Percentiles rank a stretch among this genome's conserved stretches.
phyloP scores from a whole-genome alignment of 2,329 filamentous ascomycete genomes.

The Cladorrhinum sp. region DNA sequence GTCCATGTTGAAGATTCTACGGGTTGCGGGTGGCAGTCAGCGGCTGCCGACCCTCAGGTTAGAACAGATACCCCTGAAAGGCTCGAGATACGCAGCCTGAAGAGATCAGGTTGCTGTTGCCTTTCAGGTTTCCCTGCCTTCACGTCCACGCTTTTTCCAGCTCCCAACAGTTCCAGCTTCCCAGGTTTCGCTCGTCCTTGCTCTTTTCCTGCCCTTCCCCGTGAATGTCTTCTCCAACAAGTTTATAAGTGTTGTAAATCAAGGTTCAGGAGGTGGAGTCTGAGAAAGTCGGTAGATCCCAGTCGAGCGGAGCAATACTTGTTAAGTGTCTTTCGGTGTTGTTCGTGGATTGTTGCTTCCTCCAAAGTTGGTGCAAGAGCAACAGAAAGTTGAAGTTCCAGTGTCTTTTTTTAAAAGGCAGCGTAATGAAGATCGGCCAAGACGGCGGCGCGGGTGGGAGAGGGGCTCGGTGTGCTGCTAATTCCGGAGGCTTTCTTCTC shows the following conservation, averaged over 20 bases:
- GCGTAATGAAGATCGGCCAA: neutral
- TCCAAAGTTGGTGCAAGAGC: neutral
- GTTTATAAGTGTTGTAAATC: neutral
- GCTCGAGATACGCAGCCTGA: neutral
- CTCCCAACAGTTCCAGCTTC: too few relatives aligned
- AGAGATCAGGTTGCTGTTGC: neutral
- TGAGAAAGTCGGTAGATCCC: neutral
- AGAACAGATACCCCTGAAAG: conserved; percentile 4
- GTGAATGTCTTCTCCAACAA: too few relatives aligned
- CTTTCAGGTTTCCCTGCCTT: neutral
- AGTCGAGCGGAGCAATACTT: neutral
- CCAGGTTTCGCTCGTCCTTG: neutral
- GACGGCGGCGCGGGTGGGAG: neutral
- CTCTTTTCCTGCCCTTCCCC: neutral
- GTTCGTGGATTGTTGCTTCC: neutral
- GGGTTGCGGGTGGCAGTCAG: neutral
- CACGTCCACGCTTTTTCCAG: neutral
- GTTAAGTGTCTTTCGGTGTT: neutral
- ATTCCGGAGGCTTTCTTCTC: neutral
- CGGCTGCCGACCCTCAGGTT: neutral
- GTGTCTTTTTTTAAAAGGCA: neutral
- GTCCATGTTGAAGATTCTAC: conserved; percentile 28
- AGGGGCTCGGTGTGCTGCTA: neutral
- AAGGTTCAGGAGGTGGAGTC: neutral
- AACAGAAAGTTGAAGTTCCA: neutral